Percentiles rank a stretch among this genome's conserved stretches.
These are phyloP conservation scores for Suillus tomentosus DNA, from an alignment of 768 basidiomycete species.

Conservation along the genomic window DNA sequence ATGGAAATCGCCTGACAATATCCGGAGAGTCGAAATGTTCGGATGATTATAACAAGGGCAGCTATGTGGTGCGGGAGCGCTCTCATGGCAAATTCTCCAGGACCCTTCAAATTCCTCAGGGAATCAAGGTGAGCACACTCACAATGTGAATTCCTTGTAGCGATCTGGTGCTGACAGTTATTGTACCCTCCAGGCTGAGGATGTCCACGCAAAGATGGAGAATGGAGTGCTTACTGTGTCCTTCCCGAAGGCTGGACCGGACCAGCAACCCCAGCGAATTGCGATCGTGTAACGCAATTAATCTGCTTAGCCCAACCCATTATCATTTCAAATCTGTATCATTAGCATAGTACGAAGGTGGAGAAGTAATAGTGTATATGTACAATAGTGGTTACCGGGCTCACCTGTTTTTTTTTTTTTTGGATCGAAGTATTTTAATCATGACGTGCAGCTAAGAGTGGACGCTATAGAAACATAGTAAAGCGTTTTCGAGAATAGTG, in stretches of 20 bases:
- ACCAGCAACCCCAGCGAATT: slow-evolving; percentile 1
- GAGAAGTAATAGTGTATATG: neutral
- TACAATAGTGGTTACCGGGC: neutral
- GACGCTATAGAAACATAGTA: neutral
- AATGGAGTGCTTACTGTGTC: neutral
- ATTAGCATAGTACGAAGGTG: neutral
- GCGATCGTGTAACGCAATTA: slow-evolving; percentile 17
- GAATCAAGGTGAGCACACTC: neutral
- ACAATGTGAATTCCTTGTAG: neutral
- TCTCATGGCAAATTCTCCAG: neutral
- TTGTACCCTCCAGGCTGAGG: neutral
- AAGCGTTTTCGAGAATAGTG: too few relatives aligned
- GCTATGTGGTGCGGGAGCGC: neutral
- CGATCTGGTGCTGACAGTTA: neutral
- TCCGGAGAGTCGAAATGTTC: neutral
- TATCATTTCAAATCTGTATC: neutral
- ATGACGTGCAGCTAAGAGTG: neutral
- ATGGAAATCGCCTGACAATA: neutral
- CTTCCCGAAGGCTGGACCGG: neutral
- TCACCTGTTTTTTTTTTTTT: neutral
- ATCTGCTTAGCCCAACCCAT: neutral
- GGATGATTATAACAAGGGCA: neutral
- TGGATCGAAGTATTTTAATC: neutral
- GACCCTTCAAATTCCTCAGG: neutral
- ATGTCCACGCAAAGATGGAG: neutral